A percentile compares a stretch with the other conserved stretches of the same genome.
Evolutionary conservation across 768 basidiomycete species (phyloP).

Genomic region (Lactarius akahatsu): DNA sequence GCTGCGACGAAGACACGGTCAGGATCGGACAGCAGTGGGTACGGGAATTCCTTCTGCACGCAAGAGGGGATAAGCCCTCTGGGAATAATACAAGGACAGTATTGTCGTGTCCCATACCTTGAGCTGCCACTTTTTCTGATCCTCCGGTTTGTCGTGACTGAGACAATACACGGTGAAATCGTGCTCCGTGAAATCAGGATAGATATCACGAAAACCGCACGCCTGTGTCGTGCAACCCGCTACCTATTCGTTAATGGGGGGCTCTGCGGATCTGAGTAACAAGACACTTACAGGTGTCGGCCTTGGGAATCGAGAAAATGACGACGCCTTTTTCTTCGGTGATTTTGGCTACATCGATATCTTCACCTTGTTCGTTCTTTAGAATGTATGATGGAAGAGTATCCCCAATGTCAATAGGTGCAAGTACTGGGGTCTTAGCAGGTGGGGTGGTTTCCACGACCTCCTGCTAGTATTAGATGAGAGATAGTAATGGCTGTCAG

Average conservation of each 20-base stretch:
- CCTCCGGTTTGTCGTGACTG: slow-evolving; percentile 71
- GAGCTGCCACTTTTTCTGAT: slow-evolving; percentile 82
- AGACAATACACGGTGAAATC: slow-evolving; percentile 80
- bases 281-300: slow-evolving; percentile 70
- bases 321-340: slow-evolving; percentile 72
- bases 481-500: not conserved
- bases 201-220: slow-evolving; percentile 85
- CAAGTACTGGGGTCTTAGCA: slow-evolving; percentile 14
- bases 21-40: slow-evolving; percentile 87
- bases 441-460: slow-evolving; percentile 2
- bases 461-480: slow-evolving; percentile 6
- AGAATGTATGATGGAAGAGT: slow-evolving; percentile 68
- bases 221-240: slow-evolving; percentile 93
- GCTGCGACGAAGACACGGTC: slow-evolving; percentile 74
- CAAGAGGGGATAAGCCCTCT: slow-evolving; percentile 16
- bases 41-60: slow-evolving; percentile 76
- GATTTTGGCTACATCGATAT: slow-evolving; percentile 64
- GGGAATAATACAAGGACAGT: slow-evolving; percentile 1
- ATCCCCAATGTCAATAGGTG: slow-evolving; percentile 67
- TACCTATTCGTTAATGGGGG: slow-evolving; percentile 34
- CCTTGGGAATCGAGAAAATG: slow-evolving; percentile 81
- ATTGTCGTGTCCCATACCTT: slow-evolving; percentile 51
- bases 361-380: slow-evolving; percentile 83
- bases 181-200: slow-evolving; percentile 67
- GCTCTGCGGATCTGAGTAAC: slow-evolving; percentile 4